Percentiles rank a stretch among this genome's conserved stretches.
These are phyloP conservation scores for Hypomontagnella submonticulosa DNA, from an alignment of 495 filamentous ascomycete genomes.

Conservation along the genomic window DNA sequence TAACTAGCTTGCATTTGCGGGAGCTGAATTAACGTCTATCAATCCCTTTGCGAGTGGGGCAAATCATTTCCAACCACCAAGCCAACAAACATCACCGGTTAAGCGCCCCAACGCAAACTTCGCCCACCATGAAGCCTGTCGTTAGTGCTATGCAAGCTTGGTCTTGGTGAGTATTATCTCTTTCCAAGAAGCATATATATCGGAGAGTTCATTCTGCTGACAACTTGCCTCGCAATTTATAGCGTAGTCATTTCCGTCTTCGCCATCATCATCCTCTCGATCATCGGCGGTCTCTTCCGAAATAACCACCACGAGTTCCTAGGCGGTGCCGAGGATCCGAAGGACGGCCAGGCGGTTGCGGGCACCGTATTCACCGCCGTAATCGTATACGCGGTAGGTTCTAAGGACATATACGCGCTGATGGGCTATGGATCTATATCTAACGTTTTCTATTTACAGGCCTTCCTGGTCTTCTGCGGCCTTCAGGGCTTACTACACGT, in stretches of 20 bases:
- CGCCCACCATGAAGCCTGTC: conserved; percentile 85
- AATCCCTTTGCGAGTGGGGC: background rate
- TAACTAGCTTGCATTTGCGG: conserved; percentile 5
- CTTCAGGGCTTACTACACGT: conserved; percentile 84
- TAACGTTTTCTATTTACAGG: conserved; percentile 58
- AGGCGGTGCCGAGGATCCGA: conserved; percentile 76
- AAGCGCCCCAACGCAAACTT: conserved; percentile 6
- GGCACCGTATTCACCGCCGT: conserved; percentile 86
- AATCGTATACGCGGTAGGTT: conserved; percentile 82
- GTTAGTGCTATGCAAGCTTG: conserved; percentile 91
- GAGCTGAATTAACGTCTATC: background rate
- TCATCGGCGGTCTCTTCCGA: conserved; percentile 82
- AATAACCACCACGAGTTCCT: conserved; percentile 82
- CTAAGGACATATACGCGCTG: background rate
- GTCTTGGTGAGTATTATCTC: conserved; percentile 74
- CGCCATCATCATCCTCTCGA: conserved; percentile 86
- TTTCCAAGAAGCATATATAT: background rate
- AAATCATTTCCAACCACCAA: background rate
- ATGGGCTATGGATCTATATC: conserved; percentile 2
- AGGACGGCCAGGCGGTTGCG: conserved; percentile 79
- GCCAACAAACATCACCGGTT: background rate
- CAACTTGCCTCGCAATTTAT: conserved; percentile 16
- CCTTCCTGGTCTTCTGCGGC: conserved; percentile 89
- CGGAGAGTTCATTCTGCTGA: conserved; percentile 11
- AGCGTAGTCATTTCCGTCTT: conserved; percentile 90